Base-by-base conservation (phyloP, 2,329 filamentous ascomycete genomes). In the Neofusicoccum umdonicola region DNA sequence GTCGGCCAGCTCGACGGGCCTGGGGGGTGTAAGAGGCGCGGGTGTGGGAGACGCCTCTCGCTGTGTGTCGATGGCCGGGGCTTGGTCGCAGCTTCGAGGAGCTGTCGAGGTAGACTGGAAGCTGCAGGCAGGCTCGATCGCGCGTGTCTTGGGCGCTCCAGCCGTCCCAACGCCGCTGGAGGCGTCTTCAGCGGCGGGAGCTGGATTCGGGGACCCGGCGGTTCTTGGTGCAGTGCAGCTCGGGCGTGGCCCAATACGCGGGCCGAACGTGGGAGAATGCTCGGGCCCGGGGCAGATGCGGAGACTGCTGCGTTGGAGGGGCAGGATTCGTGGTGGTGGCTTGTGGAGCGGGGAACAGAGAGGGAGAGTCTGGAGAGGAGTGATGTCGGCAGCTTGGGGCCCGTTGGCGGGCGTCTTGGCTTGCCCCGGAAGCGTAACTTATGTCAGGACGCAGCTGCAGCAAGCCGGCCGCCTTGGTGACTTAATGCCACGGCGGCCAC, bases 1-100 rank as follows among this genome's bases (percentile, higher is more conserved):
- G 86, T 90, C 85, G 85, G 89, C 89, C 89, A 91, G 89, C 45
- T 65, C 63, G 84, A 87, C 88, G 87, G 87, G 75, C 67, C 70
- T 66, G 67, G 69, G 68, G 67, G 62, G 67, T 71, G 47, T 74
- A 71, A 70, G 62, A 71, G 71, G 75, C 74, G 73, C 67, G 48
- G 42, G 17, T 37, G 44, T 54, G 39, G 35, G 45, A 22, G 19
- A 63, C 50, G 61, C 61, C 61, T 63, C 61, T 47, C 41, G 19
- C 39, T 11, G 39, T 44, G 50, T 41, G 39, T 54, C 41, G 48
- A 27, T 22, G 27, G 39, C 37, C n/a, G 27, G 19, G 50, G 50
- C 39, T 15, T 12, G 13, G 17, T 13, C n/a, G 22, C 31, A 35
- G 56, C 56, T 60, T 60, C 41, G 34, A 22, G 27, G 61, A 41